phyloP scores from a whole-genome alignment of 1,284 basidiomycete species.

The Naganishia albida region DNA sequence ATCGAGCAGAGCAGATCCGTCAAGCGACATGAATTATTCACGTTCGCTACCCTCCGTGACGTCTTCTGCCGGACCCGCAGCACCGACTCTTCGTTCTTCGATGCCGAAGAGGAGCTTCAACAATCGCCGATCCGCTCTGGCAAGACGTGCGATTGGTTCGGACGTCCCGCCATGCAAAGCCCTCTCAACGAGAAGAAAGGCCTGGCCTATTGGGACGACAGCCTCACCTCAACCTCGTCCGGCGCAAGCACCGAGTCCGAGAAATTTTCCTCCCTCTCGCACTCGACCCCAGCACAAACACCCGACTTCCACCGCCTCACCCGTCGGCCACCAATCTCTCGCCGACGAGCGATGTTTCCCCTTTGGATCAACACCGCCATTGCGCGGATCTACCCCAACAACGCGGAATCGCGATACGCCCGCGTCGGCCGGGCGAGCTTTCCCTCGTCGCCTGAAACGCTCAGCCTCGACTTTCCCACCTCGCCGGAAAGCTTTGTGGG shows the following conservation, averaged over 20 bases:
- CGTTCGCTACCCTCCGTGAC: neutral
- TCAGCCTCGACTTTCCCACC: neutral
- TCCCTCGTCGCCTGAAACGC: conserved; percentile 13
- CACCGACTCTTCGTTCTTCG: conserved; percentile 7
- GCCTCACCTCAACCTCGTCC: neutral
- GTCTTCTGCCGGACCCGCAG: conserved; percentile 10
- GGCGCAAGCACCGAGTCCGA: neutral
- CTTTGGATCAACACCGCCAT: conserved; percentile 10
- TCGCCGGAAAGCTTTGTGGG: neutral
- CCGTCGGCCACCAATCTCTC: neutral
- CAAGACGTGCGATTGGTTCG: neutral
- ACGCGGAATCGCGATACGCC: conserved; percentile 1
- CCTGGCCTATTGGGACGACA: neutral
- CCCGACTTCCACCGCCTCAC: conserved; percentile 1
- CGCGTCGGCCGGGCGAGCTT: conserved; percentile 4
- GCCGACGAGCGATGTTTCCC: conserved; percentile 7
- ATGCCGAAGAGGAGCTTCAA: neutral
- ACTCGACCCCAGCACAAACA: neutral
- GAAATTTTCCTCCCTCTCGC: neutral
- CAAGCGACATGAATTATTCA: conserved; percentile 2
- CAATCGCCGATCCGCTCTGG: neutral
- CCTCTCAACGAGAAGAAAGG: neutral
- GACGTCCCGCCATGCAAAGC: neutral
- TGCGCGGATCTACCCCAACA: conserved; percentile 1
- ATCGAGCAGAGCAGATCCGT: neutral